Base-by-base conservation (phyloP, 331 rosid species). In the Saraca asoca region DNA sequence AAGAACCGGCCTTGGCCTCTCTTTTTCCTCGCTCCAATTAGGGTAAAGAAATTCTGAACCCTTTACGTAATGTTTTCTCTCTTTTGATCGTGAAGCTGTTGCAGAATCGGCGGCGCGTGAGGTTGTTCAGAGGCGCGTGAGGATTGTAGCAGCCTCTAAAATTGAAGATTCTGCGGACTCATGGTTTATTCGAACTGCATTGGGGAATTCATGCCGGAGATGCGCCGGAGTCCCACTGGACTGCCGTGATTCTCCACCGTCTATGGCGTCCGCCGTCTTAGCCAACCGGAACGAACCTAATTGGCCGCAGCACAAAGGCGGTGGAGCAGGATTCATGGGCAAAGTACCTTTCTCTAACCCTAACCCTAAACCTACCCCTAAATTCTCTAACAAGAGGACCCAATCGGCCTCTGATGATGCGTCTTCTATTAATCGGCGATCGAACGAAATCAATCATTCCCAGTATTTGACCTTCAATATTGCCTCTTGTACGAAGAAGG, bases 221-320 rank as follows among this genome's bases (percentile, higher is more conserved):
- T 55, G 9, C 42, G 67, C 79, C 74, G 88, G 77, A 69, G 14
- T 62, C 68, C 63, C 13, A 45, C 52, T 52, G 78, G 64, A 52
- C 44, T 59, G 62, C 65, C 54, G 73, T 51, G 81, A 71, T 61
- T 75, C 66, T 15, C 58, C 57, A 0, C 0, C 51, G 12, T 67
- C 66, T 38, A 93, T 93, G 98, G 91, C 97, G 38, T 90, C 95
- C 66, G 97, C 95, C 69, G 91, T 90, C 69, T 33, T 88, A 72
- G 85, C 85, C 34, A 90, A 85, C 81, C 87, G 88, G 33, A 80
- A 80, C 87, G 88, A 84, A 79, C 70, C 87, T 12, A 85, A 83
- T 76, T 86, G 91, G 96, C 82, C 88, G 31, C 85, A 79, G 49
- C 83, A 85, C 58, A 73, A 81, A 81, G 87, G 78, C 51, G 87